Percentiles rank a stretch among this genome's conserved stretches.
Evolutionary conservation across 306 rosid species (phyloP).

Genomic region (Cajanus cajan): DNA sequence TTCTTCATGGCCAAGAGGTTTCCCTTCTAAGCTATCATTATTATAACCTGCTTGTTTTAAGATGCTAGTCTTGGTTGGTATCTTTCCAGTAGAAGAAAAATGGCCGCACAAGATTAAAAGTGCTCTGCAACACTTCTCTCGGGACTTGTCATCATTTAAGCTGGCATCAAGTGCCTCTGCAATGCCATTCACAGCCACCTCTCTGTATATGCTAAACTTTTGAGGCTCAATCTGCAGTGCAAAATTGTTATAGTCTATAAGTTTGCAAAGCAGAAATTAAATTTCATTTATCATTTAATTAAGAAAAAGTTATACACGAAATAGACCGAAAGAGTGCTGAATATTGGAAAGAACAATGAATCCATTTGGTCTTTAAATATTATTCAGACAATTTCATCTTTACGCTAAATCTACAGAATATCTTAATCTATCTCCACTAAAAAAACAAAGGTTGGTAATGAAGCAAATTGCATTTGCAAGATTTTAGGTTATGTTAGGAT

Average conservation of each 20-base stretch:
- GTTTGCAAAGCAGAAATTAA: background rate
- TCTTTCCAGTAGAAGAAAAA: conserved; percentile 53
- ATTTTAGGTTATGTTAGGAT: background rate
- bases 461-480: background rate
- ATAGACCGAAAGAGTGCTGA: background rate
- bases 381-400: background rate
- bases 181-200: conserved; percentile 62
- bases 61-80: conserved; percentile 40
- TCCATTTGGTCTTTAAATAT: background rate
- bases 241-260: conserved; percentile 16
- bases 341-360: background rate
- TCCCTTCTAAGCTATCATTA: conserved; percentile 24
- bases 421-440: background rate
- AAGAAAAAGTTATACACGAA: background rate
- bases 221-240: conserved; percentile 54
- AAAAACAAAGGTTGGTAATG: background rate
- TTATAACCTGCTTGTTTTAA: conserved; percentile 39
- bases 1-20: conserved; percentile 36
- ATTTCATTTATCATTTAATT: background rate
- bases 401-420: background rate
- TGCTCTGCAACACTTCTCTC: conserved; percentile 60
- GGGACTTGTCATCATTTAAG: conserved; percentile 50
- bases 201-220: conserved; percentile 50
- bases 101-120: conserved; percentile 61
- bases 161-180: conserved; percentile 62